Percentiles rank a stretch among this genome's conserved stretches.
These are phyloP conservation scores for Scutellaria barbata DNA, from an alignment of 257 asterid genomes.

Conservation along the genomic window DNA sequence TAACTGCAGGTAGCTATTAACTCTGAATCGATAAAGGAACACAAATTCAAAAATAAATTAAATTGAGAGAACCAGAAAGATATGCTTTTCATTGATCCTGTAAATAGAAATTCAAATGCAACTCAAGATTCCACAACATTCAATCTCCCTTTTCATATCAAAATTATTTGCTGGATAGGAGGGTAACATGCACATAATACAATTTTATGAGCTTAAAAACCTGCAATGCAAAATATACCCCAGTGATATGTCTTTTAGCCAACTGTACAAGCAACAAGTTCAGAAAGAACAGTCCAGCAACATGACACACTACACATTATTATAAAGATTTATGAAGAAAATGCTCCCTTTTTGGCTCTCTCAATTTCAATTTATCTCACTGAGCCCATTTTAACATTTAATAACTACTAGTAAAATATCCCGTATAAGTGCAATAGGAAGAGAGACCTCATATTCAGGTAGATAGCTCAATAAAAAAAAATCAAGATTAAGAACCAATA, in stretches of 20 bases:
- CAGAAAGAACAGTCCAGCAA: neutral
- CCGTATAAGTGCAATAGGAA: neutral
- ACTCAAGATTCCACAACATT: neutral
- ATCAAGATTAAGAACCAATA: conserved; percentile 3
- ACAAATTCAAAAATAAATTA: neutral
- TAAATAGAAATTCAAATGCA: neutral
- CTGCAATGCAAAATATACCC: conserved; percentile 12
- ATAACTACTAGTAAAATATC: neutral
- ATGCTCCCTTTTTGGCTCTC: neutral
- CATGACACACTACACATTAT: neutral
- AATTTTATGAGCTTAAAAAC: conserved; percentile 4
- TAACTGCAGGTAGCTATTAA: conserved; percentile 5
- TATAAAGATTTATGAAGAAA: neutral
- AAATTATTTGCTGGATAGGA: neutral
- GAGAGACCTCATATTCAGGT: conserved; percentile 12
- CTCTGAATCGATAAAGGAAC: neutral
- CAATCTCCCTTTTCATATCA: neutral
- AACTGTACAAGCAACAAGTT: neutral
- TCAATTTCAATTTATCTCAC: conserved; percentile 19
- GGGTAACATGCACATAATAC: neutral
- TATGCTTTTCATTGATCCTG: neutral
- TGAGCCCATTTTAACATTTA: neutral
- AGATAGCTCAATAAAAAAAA: conserved; percentile 9
- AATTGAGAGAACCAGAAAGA: neutral
- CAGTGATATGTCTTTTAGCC: conserved; percentile 1